These are phyloP conservation scores for Pharnaceum exiguum DNA, from an alignment of 148 eudicot species.

Conservation along the genomic window DNA sequence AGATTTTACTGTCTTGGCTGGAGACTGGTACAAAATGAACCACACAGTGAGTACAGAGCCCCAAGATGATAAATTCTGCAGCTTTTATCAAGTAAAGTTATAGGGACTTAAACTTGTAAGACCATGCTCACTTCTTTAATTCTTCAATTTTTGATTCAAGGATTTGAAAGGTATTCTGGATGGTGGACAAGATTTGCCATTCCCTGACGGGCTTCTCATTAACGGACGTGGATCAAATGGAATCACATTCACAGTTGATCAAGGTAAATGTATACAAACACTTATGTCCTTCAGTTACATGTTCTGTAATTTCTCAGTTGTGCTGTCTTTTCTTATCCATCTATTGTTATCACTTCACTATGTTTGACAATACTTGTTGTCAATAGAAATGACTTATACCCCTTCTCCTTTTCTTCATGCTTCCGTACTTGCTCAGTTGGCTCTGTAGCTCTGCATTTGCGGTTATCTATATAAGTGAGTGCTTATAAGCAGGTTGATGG, in stretches of 20 bases:
- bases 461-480: too few relatives aligned
- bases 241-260: slow-evolving; percentile 52
- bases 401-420: too few relatives aligned
- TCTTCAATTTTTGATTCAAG: not conserved
- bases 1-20: slow-evolving; percentile 57
- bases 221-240: slow-evolving; percentile 60
- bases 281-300: too few relatives aligned
- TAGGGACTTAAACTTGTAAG: not conserved
- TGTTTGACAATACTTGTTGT: too few relatives aligned
- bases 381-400: too few relatives aligned
- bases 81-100: too few relatives aligned
- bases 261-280: slow-evolving; percentile 45
- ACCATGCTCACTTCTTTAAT: not conserved
- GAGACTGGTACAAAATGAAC: slow-evolving; percentile 60
- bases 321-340: too few relatives aligned
- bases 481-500: not conserved
- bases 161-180: slow-evolving; percentile 50
- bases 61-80: not conserved
- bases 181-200: slow-evolving; percentile 47
- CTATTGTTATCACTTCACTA: not conserved
- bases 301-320: too few relatives aligned
- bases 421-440: too few relatives aligned
- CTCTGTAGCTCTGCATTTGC: too few relatives aligned
- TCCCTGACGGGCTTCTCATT: slow-evolving; percentile 64
- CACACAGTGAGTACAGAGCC: slow-evolving; percentile 47